Evolutionary conservation across 2,329 filamentous ascomycete species (phyloP), one percentile per base, ranked within the genome.

Genomic region (Fusarium domesticum): DNA sequence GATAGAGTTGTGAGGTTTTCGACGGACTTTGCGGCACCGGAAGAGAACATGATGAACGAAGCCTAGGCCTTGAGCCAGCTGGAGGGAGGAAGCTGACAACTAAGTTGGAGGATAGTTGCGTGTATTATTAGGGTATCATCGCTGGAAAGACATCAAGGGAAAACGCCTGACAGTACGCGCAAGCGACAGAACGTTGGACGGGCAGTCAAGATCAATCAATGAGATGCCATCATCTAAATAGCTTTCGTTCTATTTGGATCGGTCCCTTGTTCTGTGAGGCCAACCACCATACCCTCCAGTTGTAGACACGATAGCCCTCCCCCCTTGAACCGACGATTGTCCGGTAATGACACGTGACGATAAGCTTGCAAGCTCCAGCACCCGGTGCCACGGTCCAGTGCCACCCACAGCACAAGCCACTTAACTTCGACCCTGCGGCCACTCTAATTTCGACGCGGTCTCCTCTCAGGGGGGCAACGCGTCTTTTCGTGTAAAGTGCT

Each of bases 21-120:
- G 60, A 81, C 74, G 53, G 83, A 85, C 69, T 81, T 83, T 59
- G 80, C 78, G 55, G 78, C 78, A 54, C 70, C 76, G 41, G 71
- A 63, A 52, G 76, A 77, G 63, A 76, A 80, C 83, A 85, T 86
- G 68, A 64, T 73, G 59, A 57, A 54, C 45, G 58, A 39, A 39
- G 46, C 42, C 52, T 42, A 37, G 42, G 45, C 38, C 23, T 8
- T 38, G 36, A 35, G 34, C 33, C 41, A 51, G 43, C 42, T 18
- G 14, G 51, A 60, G 57, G 23, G 23, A 28, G 14, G 23, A 28
- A 65, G 63, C 63, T 57, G 53, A 62, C 51, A 64, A 63, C 63
- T 62, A 44, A 57, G 57, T 67, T 59, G 67, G 66, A 59, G 59
- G 67, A 48, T 48, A 35, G 37, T 45, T 42, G 44, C 34, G 42